Evolutionary conservation across 2,329 filamentous ascomycete genomes (phyloP).

Genomic region (Colletotrichum gloeosporioides): DNA sequence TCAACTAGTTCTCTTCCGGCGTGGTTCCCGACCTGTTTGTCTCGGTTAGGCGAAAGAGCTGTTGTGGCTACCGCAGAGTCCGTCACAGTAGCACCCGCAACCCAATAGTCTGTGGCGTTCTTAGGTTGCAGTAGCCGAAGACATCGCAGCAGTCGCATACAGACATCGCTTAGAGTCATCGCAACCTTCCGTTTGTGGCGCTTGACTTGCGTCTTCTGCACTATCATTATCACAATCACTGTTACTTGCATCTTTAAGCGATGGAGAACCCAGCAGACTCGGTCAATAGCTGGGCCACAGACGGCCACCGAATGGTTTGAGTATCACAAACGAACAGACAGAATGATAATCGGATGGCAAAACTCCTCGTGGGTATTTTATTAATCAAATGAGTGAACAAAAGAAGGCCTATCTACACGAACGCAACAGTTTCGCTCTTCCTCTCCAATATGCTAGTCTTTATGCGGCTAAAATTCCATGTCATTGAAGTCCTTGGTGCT

Average conservation of each 20-base stretch:
- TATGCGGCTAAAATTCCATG: not conserved
- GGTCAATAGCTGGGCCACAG: not conserved
- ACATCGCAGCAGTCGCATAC: not conserved
- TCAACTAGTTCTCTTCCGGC: not conserved
- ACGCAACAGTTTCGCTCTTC: not conserved
- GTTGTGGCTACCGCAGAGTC: not conserved
- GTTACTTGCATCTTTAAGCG: not conserved
- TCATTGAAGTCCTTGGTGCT: not conserved
- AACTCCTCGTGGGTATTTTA: not conserved
- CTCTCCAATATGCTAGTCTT: not conserved
- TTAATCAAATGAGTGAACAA: not conserved
- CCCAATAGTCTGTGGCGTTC: not conserved
- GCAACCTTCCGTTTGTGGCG: not conserved
- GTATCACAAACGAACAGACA: not conserved
- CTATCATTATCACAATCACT: not conserved
- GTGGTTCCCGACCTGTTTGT: not conserved
- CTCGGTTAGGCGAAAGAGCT: not conserved
- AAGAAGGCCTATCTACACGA: not conserved
- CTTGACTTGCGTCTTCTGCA: not conserved
- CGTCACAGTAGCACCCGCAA: not conserved
- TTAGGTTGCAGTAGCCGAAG: not conserved
- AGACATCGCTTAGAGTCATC: not conserved
- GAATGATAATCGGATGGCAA: not conserved
- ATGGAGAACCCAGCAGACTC: not conserved
- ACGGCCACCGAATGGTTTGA: not conserved